Base-by-base conservation (phyloP, 768 basidiomycete species). In the Trametes maxima region DNA sequence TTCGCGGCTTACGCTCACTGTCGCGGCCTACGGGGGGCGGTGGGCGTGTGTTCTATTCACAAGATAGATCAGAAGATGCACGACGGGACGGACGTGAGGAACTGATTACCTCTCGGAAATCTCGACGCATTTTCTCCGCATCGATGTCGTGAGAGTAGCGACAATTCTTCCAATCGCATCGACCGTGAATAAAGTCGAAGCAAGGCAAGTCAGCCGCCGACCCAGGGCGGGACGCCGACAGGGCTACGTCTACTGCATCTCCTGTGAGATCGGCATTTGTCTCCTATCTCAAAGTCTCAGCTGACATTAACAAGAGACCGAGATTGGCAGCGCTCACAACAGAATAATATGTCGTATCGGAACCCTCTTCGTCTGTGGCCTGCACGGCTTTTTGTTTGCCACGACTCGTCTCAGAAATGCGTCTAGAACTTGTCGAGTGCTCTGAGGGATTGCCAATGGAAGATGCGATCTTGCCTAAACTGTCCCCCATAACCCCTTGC, bases 71-170 rank as follows among this genome's bases (percentile, higher is more conserved):
- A n/a, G 39, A 13, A 40, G 4, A 13, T 13, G 39, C 12, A 2
- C 14, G 14, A 40, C 12, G 14, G 39, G 14, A 13, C 39, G 39
- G 12, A 13, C 39, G 14, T 40, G 39, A 40, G 12, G 28, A 40
- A 40, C 17, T 17, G 11, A 43, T 21, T 22, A 60, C 59, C 51
- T 40, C 25, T 3, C 21, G 47, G 39, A 54, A 49, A 0, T 49
- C 59, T 17, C 24, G 12, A 8, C 44, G 47, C 40, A 48, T 48
- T 8, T 12, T 36, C 22, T 60, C 46, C 19, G 12, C 8, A 10
- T 54, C 50, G 14, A 44, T 16, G 16, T 65, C 54, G 22, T 66
- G 65, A 3, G 56, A 60, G 46, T n/a, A 66, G 25, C 39, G 43
- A 49, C 65, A 66, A 3, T 44, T 19, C 4, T 8, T 37, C 22